Base-by-base conservation (phyloP, 2,329 filamentous ascomycete species). In the Alternaria longipes region DNA sequence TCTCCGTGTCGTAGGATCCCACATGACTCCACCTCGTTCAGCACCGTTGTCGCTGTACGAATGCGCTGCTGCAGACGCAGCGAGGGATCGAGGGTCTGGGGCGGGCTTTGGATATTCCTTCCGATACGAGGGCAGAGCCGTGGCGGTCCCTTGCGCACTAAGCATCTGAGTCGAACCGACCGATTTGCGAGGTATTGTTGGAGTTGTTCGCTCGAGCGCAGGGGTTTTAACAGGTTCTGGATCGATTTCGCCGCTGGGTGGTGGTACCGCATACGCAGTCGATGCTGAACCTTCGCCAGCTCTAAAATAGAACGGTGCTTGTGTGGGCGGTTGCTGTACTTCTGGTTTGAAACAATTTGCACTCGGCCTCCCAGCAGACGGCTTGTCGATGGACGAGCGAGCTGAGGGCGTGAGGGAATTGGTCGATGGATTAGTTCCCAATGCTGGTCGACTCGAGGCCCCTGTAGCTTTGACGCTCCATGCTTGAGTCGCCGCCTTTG, bases 401-500 rank as follows among this genome's bases (percentile, higher is more conserved):
- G 56, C 66, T 18, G 72, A 70, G 18, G 66, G 58, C 32, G 54
- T 65, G 14, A 73, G 54, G 8, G 68, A 59, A 22, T 65, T 54
- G n/a, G 66, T 67, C 18, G 64, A 62, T 58, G 63, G 64, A 54
- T 49, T 68, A 11, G 56, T 49, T 40, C 44, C 63, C 41, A 68
- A 32, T 44, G 32, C 58, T 1, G 69, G 69, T 26, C 65, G 70
- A 28, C 49, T 67, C 4, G 70, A 65, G 40, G 53, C 60, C 8
- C 65, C n/a, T 20, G 59, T 59, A 18, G 69, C 30, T 12, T 70
- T 80, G 74, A 63, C 81, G 68, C 72, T 72, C 87, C 87, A 90
- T n/a, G 87, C 87, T 60, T 89, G 81, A 4, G 86, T 87, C 3
- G 88, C 88, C 3, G 88, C 88, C 68, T 86, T 87, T 18, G 87